Evolutionary conservation across 2,329 filamentous ascomycete genomes (phyloP).

Genomic region (Kalmusia sp.): DNA sequence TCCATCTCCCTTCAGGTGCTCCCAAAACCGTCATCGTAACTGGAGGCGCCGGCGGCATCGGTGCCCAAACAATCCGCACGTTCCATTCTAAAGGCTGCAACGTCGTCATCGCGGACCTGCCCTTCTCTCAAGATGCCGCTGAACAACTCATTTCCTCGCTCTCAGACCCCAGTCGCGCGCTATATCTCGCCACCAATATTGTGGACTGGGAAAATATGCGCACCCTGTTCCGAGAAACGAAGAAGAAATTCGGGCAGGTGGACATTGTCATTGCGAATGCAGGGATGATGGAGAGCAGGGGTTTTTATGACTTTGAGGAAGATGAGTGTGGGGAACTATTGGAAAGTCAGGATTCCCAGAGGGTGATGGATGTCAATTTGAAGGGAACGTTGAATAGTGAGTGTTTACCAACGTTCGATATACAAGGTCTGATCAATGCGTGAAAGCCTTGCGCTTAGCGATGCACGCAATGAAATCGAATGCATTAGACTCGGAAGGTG

Average conservation of each 20-base stretch:
- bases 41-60: conserved; percentile 52
- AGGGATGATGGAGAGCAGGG: conserved; percentile 48
- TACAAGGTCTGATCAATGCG: not conserved
- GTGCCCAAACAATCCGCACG: conserved; percentile 47
- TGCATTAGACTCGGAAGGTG: conserved; percentile 27
- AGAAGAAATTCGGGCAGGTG: conserved; percentile 43
- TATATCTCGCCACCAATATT: conserved; percentile 48
- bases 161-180: conserved; percentile 33
- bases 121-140: conserved; percentile 29
- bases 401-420: not conserved
- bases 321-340: conserved; percentile 37
- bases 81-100: conserved; percentile 49
- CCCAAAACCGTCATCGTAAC: conserved; percentile 51
- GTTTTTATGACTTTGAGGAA: conserved; percentile 41
- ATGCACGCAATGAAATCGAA: conserved; percentile 45
- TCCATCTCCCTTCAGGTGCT: conserved; percentile 19
- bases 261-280: conserved; percentile 54
- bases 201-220: conserved; percentile 47
- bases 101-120: conserved; percentile 48
- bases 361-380: conserved; percentile 50
- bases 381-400: conserved; percentile 56
- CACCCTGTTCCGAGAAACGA: conserved; percentile 40
- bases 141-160: conserved; percentile 37
- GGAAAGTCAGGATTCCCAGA: conserved; percentile 31
- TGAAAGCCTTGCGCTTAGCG: conserved; percentile 31